Conservation (phyloP, 2,329 filamentous ascomycete genomes). For the Pseudogymnoascus sp. region DNA sequence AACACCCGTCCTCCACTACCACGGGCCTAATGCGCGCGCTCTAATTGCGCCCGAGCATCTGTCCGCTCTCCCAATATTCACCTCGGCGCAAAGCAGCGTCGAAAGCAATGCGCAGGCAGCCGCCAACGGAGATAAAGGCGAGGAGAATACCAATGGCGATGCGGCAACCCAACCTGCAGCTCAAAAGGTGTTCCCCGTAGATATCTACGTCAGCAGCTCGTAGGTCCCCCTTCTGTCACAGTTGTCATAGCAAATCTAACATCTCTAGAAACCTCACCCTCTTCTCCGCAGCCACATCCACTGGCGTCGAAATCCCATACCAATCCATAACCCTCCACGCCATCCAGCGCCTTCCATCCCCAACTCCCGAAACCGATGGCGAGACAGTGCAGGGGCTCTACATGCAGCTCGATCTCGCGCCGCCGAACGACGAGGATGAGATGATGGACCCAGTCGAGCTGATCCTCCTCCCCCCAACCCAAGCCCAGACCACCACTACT, state of each 20-base stretch:
- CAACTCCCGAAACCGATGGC: constrained; percentile 27
- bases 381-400: constrained; percentile 45
- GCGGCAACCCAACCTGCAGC: constrained; percentile 23
- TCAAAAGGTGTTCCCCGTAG: constrained; percentile 37
- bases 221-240: background rate
- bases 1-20: constrained; percentile 65
- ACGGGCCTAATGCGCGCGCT: constrained; percentile 51
- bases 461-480: constrained; percentile 51
- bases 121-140: constrained; percentile 28
- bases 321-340: constrained; percentile 70
- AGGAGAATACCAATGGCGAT: constrained; percentile 19
- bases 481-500: constrained; percentile 34
- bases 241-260: constrained; percentile 26
- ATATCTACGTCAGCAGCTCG: constrained; percentile 46
- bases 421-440: constrained; percentile 51
- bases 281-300: constrained; percentile 52
- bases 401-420: constrained; percentile 52
- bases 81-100: constrained; percentile 44
- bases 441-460: constrained; percentile 60
- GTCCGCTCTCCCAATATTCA: constrained; percentile 45
- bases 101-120: constrained; percentile 32
- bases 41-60: constrained; percentile 51
- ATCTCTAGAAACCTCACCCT: constrained; percentile 50
- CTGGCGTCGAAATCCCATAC: constrained; percentile 66
- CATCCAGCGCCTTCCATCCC: constrained; percentile 50